phyloP scores from a whole-genome alignment of 352 stramenopile species.

The Aphanomyces astaci region DNA sequence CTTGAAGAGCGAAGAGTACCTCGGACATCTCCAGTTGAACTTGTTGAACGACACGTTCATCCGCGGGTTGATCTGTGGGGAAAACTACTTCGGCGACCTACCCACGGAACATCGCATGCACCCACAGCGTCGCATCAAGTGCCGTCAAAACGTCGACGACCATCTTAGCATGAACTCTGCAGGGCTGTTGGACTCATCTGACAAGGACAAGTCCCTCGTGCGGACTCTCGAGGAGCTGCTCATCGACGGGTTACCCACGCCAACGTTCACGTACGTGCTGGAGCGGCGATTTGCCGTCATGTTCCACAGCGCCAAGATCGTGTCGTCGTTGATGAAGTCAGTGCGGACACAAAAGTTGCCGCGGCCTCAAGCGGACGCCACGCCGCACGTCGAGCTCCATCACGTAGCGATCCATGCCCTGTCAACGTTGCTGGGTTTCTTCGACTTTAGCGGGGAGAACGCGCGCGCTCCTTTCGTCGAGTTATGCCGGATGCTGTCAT shows the following conservation, averaged over 20 bases:
- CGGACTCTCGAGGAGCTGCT: slow-evolving; percentile 77
- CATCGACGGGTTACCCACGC: slow-evolving; percentile 59
- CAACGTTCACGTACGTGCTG: slow-evolving; percentile 66
- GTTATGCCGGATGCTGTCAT: slow-evolving; percentile 60
- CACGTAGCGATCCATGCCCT: slow-evolving; percentile 79
- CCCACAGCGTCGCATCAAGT: slow-evolving; percentile 76
- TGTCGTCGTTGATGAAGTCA: slow-evolving; percentile 42
- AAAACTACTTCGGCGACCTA: slow-evolving; percentile 53
- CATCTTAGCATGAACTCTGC: slow-evolving; percentile 79
- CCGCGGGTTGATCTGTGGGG: slow-evolving; percentile 65
- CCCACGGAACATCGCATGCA: slow-evolving; percentile 82
- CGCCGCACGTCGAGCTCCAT: slow-evolving; percentile 56
- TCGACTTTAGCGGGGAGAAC: slow-evolving; percentile 49
- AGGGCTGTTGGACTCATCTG: slow-evolving; percentile 56
- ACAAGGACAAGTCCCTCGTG: slow-evolving; percentile 68
- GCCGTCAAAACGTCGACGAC: slow-evolving; percentile 67
- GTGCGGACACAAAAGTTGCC: slow-evolving; percentile 37
- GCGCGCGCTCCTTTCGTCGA: slow-evolving; percentile 67
- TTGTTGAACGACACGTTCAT: slow-evolving; percentile 73
- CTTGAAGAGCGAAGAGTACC: slow-evolving; percentile 68
- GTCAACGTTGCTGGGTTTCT: slow-evolving; percentile 52
- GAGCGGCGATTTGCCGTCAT: slow-evolving; percentile 74
- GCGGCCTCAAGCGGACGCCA: slow-evolving; percentile 32
- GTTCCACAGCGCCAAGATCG: slow-evolving; percentile 66
- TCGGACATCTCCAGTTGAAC: slow-evolving; percentile 61